These are phyloP conservation scores for Cyclostephanos invisitatus DNA, from an alignment of 108 stramenopile species.

Conservation along the genomic window DNA sequence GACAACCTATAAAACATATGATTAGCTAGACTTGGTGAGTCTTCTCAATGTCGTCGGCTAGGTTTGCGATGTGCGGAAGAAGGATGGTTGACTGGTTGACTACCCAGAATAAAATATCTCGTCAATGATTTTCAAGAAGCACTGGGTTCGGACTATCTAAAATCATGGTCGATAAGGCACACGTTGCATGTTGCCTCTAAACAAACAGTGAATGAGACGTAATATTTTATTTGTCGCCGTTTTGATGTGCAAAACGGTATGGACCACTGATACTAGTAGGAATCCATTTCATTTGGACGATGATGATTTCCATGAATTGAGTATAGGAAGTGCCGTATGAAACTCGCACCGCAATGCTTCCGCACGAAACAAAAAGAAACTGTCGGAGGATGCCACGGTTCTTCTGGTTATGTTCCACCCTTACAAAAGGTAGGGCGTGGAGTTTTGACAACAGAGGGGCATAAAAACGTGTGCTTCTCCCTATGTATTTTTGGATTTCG, in stretches of 20 bases:
- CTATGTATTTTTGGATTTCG: neutral
- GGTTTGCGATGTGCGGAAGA: conserved; percentile 1
- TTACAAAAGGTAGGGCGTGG: conserved; percentile 25
- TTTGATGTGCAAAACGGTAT: neutral
- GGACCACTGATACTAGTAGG: neutral
- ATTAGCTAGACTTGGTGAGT: neutral
- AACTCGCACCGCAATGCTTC: conserved; percentile 29
- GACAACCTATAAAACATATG: neutral
- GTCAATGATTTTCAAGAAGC: conserved; percentile 53
- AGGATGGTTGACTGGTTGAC: neutral
- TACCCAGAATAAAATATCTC: conserved; percentile 5
- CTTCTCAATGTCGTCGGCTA: neutral
- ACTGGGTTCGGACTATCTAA: conserved; percentile 64
- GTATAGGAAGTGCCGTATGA: conserved; percentile 57
- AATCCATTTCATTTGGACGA: conserved; percentile 21
- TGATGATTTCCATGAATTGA: conserved; percentile 52
- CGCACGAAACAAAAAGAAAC: neutral
- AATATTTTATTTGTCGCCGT: neutral
- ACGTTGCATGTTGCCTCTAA: conserved; percentile 52
- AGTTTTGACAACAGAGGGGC: conserved; percentile 18
- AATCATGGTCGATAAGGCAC: conserved; percentile 51
- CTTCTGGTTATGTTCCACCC: conserved; percentile 9
- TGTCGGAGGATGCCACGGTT: neutral
- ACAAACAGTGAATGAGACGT: conserved; percentile 36
- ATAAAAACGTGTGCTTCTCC: conserved; percentile 24